phyloP scores from a whole-genome alignment of 257 asterid species.

The Nicotiana tabacum region DNA sequence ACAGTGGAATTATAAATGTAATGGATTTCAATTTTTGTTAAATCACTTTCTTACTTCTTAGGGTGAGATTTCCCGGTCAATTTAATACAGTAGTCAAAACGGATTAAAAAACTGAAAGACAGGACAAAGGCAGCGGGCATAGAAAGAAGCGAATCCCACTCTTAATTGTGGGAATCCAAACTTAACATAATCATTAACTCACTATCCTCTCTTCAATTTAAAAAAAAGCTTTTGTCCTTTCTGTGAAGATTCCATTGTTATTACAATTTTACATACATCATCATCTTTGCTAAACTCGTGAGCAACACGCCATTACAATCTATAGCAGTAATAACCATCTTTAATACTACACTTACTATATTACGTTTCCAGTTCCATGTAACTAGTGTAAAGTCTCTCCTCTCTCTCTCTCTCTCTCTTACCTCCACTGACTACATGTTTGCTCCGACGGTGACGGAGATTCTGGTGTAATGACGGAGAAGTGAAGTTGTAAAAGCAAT shows the following conservation, averaged over 20 bases:
- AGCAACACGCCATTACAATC: neutral
- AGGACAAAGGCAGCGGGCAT: conserved; percentile 8
- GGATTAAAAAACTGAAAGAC: neutral
- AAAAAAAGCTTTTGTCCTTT: neutral
- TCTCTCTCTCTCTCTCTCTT: neutral
- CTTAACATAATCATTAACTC: conserved; percentile 7
- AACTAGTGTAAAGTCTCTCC: neutral
- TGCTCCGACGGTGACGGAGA: neutral
- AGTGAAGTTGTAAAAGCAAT: neutral
- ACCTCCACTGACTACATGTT: neutral
- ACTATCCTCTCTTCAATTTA: neutral
- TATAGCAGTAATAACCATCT: neutral
- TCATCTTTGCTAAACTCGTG: neutral
- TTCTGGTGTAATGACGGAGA: neutral
- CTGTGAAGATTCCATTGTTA: neutral
- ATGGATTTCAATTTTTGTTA: neutral
- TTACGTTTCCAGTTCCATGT: neutral
- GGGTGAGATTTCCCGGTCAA: neutral
- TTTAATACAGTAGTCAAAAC: neutral
- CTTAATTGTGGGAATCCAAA: neutral
- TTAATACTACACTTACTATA: neutral
- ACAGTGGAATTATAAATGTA: too few species aligned
- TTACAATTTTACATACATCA: neutral
- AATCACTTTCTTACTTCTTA: neutral
- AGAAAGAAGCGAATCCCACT: conserved; percentile 35